phyloP scores from a whole-genome alignment of 2,329 filamentous ascomycete species.

The Diaporthe australafricana region DNA sequence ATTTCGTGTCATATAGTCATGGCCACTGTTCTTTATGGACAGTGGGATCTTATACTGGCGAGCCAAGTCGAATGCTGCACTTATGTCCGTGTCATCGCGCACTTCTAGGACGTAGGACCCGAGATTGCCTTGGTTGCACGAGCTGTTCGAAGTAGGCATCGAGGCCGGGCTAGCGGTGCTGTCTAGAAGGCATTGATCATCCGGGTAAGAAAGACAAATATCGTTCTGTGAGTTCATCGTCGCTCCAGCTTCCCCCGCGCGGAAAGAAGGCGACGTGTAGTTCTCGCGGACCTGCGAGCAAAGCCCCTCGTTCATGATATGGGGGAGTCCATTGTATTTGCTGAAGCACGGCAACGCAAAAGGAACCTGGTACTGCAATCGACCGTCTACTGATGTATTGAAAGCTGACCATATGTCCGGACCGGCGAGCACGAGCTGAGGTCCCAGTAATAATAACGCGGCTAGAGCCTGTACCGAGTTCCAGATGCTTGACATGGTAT shows the following conservation, averaged over 20 bases:
- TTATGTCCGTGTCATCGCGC: conserved; percentile 38
- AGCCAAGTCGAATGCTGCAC: conserved; percentile 39
- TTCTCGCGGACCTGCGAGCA: conserved; percentile 42
- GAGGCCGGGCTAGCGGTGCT: conserved; percentile 39
- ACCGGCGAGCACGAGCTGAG: not conserved
- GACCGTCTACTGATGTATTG: conserved; percentile 1
- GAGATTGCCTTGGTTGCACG: conserved; percentile 45
- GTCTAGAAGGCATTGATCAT: conserved; percentile 45
- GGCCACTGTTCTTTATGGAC: conserved; percentile 49
- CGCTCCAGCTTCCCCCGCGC: conserved; percentile 39
- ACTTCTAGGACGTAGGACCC: conserved; percentile 43
- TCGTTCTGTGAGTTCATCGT: conserved; percentile 46
- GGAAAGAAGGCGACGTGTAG: conserved; percentile 44
- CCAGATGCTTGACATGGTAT: not conserved
- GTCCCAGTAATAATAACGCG: not conserved
- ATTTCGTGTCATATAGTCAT: conserved; percentile 48
- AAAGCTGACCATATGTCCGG: not conserved
- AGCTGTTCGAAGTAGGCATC: conserved; percentile 36
- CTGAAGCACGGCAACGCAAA: conserved; percentile 46
- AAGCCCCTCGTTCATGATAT: conserved; percentile 36
- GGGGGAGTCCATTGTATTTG: conserved; percentile 41
- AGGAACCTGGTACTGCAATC: not conserved
- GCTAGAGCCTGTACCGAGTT: not conserved
- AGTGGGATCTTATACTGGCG: conserved; percentile 42
- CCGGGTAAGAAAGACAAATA: conserved; percentile 42